Evolutionary conservation across 192 early-diverging fungal species (phyloP).

Genomic region (Chytriomyces hyalinus): DNA sequence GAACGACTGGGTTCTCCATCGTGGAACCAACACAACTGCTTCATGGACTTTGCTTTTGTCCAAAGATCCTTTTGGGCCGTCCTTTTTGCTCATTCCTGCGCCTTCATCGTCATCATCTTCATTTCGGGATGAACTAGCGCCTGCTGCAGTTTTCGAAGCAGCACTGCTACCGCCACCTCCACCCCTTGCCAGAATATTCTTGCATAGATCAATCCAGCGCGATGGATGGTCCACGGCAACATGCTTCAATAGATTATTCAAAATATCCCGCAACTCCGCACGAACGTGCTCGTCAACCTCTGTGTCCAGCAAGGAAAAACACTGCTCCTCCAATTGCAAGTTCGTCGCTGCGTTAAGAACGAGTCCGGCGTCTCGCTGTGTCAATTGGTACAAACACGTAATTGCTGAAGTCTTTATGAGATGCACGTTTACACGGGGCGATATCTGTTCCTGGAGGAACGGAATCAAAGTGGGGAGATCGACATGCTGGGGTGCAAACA

Average conservation of each 20-base stretch:
- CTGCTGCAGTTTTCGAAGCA: conserved; percentile 31
- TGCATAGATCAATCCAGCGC: conserved; percentile 82
- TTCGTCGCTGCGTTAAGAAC: conserved; percentile 70
- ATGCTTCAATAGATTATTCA: conserved; percentile 44
- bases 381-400: conserved; percentile 85
- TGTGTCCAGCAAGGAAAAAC: conserved; percentile 80
- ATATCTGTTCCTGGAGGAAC: conserved; percentile 76
- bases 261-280: conserved; percentile 61
- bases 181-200: conserved; percentile 75
- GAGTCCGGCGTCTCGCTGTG: conserved; percentile 72
- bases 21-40: conserved; percentile 51
- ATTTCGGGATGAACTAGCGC: conserved; percentile 23
- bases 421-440: conserved; percentile 44
- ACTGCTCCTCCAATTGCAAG: conserved; percentile 71
- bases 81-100: conserved; percentile 41
- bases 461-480: conserved; percentile 71
- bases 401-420: conserved; percentile 76
- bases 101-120: conserved; percentile 51
- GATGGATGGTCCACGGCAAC: conserved; percentile 68
- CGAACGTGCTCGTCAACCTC: conserved; percentile 70
- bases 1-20: conserved; percentile 84
- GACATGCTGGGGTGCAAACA: conserved; percentile 83
- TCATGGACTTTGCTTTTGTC: conserved; percentile 25
- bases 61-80: conserved; percentile 27
- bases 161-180: conserved; percentile 24